A percentile compares a stretch with the other conserved stretches of the same genome.
Evolutionary conservation across 2,329 filamentous ascomycete species (phyloP).

Genomic region (Metarhizium anisopliae): DNA sequence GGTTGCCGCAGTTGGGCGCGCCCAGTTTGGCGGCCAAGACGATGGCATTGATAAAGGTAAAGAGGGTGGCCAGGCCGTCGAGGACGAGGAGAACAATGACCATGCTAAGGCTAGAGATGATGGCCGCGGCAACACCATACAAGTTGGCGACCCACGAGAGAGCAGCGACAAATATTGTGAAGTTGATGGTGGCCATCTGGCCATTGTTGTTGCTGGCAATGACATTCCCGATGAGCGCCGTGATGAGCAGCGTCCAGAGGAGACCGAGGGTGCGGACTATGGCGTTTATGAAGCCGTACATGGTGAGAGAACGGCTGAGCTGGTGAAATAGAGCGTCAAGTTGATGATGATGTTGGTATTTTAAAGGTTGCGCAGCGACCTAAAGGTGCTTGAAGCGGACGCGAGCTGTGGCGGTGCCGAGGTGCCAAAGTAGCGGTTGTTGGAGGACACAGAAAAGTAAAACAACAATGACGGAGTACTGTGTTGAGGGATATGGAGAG

Average conservation of each 20-base stretch:
- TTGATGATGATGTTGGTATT: background rate
- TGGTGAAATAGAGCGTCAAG: background rate
- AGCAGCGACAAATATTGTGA: conserved; percentile 60
- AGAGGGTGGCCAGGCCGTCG: conserved; percentile 52
- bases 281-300: conserved; percentile 32
- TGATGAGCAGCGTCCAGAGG: conserved; percentile 42
- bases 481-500: too few relatives aligned
- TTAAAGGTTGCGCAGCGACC: too few relatives aligned
- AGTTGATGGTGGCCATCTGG: conserved; percentile 44
- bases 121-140: conserved; percentile 48
- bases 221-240: conserved; percentile 49
- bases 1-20: conserved; percentile 59
- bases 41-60: conserved; percentile 62
- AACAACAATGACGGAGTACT: too few relatives aligned
- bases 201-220: conserved; percentile 41
- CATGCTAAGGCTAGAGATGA: conserved; percentile 43
- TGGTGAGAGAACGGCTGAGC: conserved; percentile 2
- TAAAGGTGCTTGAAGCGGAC: too few relatives aligned
- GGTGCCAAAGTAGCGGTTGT: too few relatives aligned
- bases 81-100: conserved; percentile 44
- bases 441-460: too few relatives aligned
- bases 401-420: too few relatives aligned
- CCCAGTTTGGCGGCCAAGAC: conserved; percentile 61
- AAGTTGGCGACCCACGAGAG: conserved; percentile 58
- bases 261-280: conserved; percentile 41